Evolutionary conservation across 2,329 filamentous ascomycete species (phyloP).

Genomic region (Paramyrothecium roridum): DNA sequence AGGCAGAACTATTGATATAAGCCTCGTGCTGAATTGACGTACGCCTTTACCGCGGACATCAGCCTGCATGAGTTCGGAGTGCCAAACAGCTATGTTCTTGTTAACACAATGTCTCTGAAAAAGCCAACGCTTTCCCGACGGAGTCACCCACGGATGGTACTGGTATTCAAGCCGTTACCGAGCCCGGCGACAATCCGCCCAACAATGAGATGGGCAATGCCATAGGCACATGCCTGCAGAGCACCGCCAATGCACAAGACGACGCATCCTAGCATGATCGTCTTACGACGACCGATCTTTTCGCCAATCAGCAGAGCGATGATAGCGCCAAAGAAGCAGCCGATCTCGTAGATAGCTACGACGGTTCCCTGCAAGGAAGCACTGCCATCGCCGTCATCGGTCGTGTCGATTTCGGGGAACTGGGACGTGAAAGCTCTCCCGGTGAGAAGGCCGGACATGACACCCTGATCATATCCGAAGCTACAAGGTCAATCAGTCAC

Average conservation of each 20-base stretch:
- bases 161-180: slow-evolving; percentile 45
- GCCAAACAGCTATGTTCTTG: slow-evolving; percentile 29
- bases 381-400: slow-evolving; percentile 31
- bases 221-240: slow-evolving; percentile 35
- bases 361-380: slow-evolving; percentile 37
- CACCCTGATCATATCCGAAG: slow-evolving; percentile 28
- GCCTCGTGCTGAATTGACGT: too few relatives aligned
- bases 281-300: slow-evolving; percentile 36
- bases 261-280: slow-evolving; percentile 34
- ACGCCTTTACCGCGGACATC: slow-evolving; percentile 30
- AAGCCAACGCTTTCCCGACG: neutral
- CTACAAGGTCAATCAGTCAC: neutral
- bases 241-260: slow-evolving; percentile 39
- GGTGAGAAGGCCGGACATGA: slow-evolving; percentile 27
- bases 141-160: slow-evolving; percentile 29
- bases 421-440: slow-evolving; percentile 25
- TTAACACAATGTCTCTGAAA: neutral
- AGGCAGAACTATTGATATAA: too few relatives aligned
- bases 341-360: slow-evolving; percentile 38
- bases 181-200: slow-evolving; percentile 41
- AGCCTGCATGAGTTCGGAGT: slow-evolving; percentile 38
- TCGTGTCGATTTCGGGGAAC: slow-evolving; percentile 33
- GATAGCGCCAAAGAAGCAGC: slow-evolving; percentile 44
- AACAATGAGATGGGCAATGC: slow-evolving; percentile 39
- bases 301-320: slow-evolving; percentile 37